These are phyloP conservation scores for Pseudogymnoascus sp. DNA, from an alignment of 2,329 filamentous ascomycete genomes.

Conservation along the genomic window DNA sequence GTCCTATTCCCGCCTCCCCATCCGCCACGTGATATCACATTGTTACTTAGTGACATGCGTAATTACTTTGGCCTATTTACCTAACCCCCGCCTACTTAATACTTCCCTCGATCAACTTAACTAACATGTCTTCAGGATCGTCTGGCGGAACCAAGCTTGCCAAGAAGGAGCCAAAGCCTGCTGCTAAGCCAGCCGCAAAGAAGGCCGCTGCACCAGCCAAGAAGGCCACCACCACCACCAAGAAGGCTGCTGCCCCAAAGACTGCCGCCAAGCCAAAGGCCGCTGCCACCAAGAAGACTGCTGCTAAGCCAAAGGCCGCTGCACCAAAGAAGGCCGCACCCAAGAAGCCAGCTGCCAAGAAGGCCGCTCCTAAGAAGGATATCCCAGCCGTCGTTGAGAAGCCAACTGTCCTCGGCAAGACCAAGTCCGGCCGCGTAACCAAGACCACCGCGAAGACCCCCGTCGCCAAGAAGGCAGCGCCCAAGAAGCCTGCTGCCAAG, in stretches of 20 bases:
- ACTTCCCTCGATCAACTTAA: slow-evolving; percentile 1
- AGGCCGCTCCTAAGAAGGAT: slow-evolving; percentile 34
- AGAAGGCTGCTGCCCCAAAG: slow-evolving; percentile 27
- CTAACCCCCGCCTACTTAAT: background rate
- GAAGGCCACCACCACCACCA: slow-evolving; percentile 31
- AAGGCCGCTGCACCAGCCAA: slow-evolving; percentile 18
- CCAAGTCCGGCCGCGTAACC: slow-evolving; percentile 66
- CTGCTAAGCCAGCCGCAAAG: slow-evolving; percentile 25
- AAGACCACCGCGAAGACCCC: slow-evolving; percentile 54
- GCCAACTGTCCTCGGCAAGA: slow-evolving; percentile 58
- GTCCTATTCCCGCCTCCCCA: background rate
- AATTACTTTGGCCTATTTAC: background rate
- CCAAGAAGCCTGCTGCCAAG: slow-evolving; percentile 32
- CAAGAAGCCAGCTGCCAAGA: slow-evolving; percentile 37
- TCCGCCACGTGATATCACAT: background rate
- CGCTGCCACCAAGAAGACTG: slow-evolving; percentile 37
- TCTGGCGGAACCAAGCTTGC: slow-evolving; percentile 68
- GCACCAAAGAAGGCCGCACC: slow-evolving; percentile 33
- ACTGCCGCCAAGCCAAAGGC: slow-evolving; percentile 33
- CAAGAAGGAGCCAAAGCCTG: slow-evolving; percentile 53
- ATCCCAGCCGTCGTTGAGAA: slow-evolving; percentile 60
- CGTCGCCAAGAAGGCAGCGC: slow-evolving; percentile 42
- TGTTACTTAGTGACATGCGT: background rate
- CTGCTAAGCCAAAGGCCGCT: slow-evolving; percentile 39
- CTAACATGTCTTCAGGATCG: slow-evolving; percentile 44